Conservation (phyloP, 306 rosid genomes). For the Fragaria nilgerrensis region DNA sequence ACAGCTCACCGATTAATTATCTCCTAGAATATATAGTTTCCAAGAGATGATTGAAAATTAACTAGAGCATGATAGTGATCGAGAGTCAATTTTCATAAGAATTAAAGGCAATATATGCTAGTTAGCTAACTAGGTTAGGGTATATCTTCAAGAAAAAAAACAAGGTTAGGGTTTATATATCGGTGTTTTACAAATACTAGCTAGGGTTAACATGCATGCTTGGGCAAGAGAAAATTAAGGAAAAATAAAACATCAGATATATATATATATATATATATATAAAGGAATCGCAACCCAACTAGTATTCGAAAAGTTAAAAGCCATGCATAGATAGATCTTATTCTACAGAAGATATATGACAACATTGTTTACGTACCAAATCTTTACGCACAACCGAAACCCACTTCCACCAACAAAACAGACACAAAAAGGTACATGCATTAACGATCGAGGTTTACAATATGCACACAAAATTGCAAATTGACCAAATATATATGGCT, state of each 20-base stretch:
- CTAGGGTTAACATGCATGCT: neutral
- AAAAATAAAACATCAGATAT: no score
- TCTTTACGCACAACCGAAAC: neutral
- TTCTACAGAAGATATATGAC: neutral
- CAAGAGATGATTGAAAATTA: no score
- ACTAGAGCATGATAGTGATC: neutral
- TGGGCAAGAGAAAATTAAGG: neutral
- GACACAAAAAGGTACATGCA: neutral
- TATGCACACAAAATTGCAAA: neutral
- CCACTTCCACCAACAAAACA: constrained; percentile 6
- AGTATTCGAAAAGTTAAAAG: neutral
- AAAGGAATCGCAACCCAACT: neutral
- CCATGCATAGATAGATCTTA: neutral
- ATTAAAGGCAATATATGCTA: neutral
- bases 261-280: no score
- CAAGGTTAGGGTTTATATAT: no score
- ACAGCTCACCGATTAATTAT: no score
- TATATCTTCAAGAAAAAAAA: neutral
- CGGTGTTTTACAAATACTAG: neutral
- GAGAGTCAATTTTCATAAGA: no score
- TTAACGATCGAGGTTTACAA: neutral
- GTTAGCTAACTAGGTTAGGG: neutral
- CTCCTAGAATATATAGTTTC: no score
- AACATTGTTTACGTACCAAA: neutral
- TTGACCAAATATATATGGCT: neutral